Conservation (phyloP, 495 filamentous ascomycete genomes). For the Talaromyces liani region DNA sequence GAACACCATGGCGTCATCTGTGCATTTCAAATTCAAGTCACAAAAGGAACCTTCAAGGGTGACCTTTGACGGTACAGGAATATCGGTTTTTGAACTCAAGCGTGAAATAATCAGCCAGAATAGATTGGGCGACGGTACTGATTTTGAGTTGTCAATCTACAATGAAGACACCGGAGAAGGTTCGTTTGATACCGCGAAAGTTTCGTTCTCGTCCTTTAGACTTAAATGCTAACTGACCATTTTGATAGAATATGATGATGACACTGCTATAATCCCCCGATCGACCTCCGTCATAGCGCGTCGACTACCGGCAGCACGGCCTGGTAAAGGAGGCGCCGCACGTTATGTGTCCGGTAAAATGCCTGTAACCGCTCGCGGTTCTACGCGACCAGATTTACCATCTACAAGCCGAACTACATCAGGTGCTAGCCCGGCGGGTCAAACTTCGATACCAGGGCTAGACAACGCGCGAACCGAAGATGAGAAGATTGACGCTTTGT, state of each 20-base stretch:
- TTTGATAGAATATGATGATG: constrained; percentile 84
- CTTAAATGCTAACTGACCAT: constrained; percentile 7
- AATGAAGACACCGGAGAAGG: constrained; percentile 87
- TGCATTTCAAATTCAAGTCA: constrained; percentile 99
- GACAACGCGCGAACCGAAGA: constrained; percentile 77
- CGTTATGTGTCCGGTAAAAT: constrained; percentile 97
- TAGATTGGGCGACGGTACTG: constrained; percentile 90
- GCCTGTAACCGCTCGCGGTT: constrained; percentile 80
- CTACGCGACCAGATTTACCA: constrained; percentile 61
- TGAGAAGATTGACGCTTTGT: constrained; percentile 83
- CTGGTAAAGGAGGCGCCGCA: constrained; percentile 79
- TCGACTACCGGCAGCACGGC: constrained; percentile 72
- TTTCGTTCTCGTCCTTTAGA: constrained; percentile 4
- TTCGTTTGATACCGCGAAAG: constrained; percentile 35
- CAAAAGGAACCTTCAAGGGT: constrained; percentile 91
- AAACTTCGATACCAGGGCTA: constrained; percentile 51
- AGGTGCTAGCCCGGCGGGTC: constrained; percentile 33
- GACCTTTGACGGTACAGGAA: constrained; percentile 95
- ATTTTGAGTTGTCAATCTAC: constrained; percentile 93
- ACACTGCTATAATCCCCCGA: constrained; percentile 88
- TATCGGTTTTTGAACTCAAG: constrained; percentile 97
- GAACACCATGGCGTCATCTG: constrained; percentile 84
- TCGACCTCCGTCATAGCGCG: constrained; percentile 90
- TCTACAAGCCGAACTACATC: constrained; percentile 37
- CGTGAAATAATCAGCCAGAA: constrained; percentile 93